Base-by-base conservation (phyloP, 192 early-diverging fungal species). In the Gorgonomyces haynaldii region DNA sequence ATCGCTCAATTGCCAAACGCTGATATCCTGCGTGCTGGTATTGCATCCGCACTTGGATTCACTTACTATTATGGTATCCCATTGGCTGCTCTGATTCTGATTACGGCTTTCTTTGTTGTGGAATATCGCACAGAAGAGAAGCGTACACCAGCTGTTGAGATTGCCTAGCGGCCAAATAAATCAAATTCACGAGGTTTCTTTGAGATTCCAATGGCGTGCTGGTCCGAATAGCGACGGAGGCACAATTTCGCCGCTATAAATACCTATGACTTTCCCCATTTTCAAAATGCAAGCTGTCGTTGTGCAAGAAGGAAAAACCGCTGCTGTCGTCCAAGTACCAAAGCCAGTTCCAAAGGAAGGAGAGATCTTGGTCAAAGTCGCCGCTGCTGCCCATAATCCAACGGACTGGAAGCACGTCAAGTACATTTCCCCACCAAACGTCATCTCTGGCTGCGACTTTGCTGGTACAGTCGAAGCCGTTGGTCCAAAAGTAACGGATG, bases 331-430 rank as follows among this genome's bases (percentile, higher is more conserved):
- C 28, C 19, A 55, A 20, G 38, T 40, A 3, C 26, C 54, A 15
- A 46, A 40, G 3, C 61, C 61, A 15, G 5, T 15, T 13, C 42
- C 40, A 6, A 20, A 24, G 8, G 52, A 43, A 8, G 38, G 50
- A 26, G 38, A 64, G 7, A 23, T 64, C 2, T 58, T 63, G 26
- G 53, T 64, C 47, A 46, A 56, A 15, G 39, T 47, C 37, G 15
- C 12, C 16, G 43, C 46, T 22, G 62, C 54, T 4, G 57, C 45
- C 16, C 39, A 42, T 6, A 64, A 64, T 45, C 62, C 62, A 13
- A 61, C 58, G 0, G 63, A 65, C 50, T 65, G 63, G 63, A 65
- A 65, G 38, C 58, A 65, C 34, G 41, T 60, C 43, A 57, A 61
- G 26, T 65, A 37, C 45, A 16, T 52, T 10, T 26, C 54, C 12